A percentile compares a stretch with the other conserved stretches of the same genome.
Conservation (phyloP, 257 asterid genomes). For the Linderniella brevidens region DNA sequence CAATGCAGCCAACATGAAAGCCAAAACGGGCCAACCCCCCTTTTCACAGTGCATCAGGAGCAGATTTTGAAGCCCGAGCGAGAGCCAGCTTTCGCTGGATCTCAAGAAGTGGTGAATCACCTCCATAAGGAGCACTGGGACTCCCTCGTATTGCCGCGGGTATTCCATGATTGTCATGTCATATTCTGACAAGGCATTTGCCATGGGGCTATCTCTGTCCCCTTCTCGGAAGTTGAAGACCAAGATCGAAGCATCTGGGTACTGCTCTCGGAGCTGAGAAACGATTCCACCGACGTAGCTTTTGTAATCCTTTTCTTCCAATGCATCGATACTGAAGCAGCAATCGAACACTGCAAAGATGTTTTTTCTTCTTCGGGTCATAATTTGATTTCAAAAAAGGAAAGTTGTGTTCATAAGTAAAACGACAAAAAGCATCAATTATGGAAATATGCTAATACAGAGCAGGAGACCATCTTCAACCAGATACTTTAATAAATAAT, state of each 20-base stretch:
- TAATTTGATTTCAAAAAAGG: too few relatives aligned
- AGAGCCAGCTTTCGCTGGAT: conserved; percentile 99
- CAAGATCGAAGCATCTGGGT: conserved; percentile 96
- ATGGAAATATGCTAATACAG: too few relatives aligned
- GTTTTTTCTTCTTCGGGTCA: too few relatives aligned
- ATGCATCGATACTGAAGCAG: conserved; percentile 86
- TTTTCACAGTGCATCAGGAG: conserved; percentile 93
- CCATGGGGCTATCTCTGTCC: conserved; percentile 65
- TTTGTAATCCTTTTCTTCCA: conserved; percentile 81
- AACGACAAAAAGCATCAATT: too few relatives aligned
- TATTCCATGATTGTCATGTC: conserved; percentile 99
- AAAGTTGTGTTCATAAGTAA: too few relatives aligned
- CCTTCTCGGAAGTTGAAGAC: conserved; percentile 96
- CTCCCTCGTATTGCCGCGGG: conserved; percentile 88
- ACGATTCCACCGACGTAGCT: conserved; percentile 84
- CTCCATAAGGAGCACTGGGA: conserved; percentile 77
- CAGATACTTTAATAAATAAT: too few relatives aligned
- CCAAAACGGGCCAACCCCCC: conserved; percentile 99
- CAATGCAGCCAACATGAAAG: conserved; percentile 97
- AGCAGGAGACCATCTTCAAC: too few relatives aligned
- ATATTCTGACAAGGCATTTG: conserved; percentile 74
- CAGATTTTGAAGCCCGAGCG: conserved; percentile 94
- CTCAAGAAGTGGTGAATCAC: conserved; percentile 94
- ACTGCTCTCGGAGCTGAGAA: conserved; percentile 91
- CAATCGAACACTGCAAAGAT: conserved; percentile 70